Evolutionary conservation across 768 basidiomycete genomes (phyloP).

Genomic region (Dacryopinax primogenitus): DNA sequence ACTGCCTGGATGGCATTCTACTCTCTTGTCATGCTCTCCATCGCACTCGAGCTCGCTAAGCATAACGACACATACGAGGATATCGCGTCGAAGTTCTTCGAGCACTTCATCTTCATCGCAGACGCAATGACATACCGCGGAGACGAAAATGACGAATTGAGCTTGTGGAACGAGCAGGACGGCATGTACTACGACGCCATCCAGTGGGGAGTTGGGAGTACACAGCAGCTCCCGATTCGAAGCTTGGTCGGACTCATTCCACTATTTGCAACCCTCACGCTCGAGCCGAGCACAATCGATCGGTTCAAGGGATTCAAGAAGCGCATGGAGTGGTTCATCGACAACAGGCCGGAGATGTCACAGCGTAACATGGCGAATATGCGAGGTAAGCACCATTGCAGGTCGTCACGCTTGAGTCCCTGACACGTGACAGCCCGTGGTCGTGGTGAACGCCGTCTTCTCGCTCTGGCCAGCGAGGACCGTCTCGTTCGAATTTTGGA

Average conservation of each 20-base stretch:
- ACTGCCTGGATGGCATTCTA: slow-evolving; percentile 99
- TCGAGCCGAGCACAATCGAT: slow-evolving; percentile 80
- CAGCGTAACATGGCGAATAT: slow-evolving; percentile 93
- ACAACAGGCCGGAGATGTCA: slow-evolving; percentile 79
- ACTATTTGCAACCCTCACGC: slow-evolving; percentile 83
- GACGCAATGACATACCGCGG: slow-evolving; percentile 90
- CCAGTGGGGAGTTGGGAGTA: slow-evolving; percentile 64
- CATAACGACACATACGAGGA: slow-evolving; percentile 97
- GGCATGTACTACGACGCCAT: slow-evolving; percentile 99
- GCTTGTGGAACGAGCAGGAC: slow-evolving; percentile 91
- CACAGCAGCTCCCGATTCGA: slow-evolving; percentile 85
- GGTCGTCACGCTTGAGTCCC: neutral
- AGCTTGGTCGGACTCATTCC: slow-evolving; percentile 97
- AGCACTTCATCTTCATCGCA: slow-evolving; percentile 97
- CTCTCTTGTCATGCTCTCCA: slow-evolving; percentile 93
- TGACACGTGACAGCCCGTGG: neutral
- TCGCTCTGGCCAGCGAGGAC: slow-evolving; percentile 87
- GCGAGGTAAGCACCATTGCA: slow-evolving; percentile 41
- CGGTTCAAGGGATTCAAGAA: slow-evolving; percentile 97
- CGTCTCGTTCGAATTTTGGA: slow-evolving; percentile 74
- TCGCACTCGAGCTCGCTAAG: slow-evolving; percentile 93
- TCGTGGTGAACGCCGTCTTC: slow-evolving; percentile 61
- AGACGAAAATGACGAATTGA: slow-evolving; percentile 59
- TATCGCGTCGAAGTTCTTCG: slow-evolving; percentile 96
- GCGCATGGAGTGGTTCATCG: slow-evolving; percentile 96